phyloP scores from a whole-genome alignment of 371 early-diverging fungal genomes.

The Mortierella sp. region DNA sequence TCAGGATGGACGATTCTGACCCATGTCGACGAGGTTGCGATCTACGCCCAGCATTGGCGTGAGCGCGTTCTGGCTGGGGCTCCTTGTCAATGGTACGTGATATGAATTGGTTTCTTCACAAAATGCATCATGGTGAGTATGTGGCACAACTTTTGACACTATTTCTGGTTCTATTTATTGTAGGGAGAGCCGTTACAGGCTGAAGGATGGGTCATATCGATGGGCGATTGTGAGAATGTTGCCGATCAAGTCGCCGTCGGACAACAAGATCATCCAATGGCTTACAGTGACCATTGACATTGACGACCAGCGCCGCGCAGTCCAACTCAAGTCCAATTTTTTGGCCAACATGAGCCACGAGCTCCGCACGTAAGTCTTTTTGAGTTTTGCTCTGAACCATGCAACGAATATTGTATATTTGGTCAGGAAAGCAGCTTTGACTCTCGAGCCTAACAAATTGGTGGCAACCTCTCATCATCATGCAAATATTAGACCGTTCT shows the following conservation, averaged over 20 bases:
- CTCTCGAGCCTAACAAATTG: not conserved
- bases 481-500: slow-evolving; percentile 61
- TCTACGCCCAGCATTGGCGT: slow-evolving; percentile 28
- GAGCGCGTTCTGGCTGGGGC: slow-evolving; percentile 37
- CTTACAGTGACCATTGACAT: slow-evolving; percentile 54
- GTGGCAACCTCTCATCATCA: not conserved
- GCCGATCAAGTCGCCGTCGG: slow-evolving; percentile 34
- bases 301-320: slow-evolving; percentile 52
- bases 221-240: slow-evolving; percentile 54
- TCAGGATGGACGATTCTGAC: slow-evolving; percentile 28
- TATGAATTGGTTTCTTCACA: not conserved
- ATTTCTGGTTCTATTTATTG: not conserved
- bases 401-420: not conserved
- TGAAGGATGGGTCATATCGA: slow-evolving; percentile 45
- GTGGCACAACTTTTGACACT: not conserved
- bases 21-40: slow-evolving; percentile 33
- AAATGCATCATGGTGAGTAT: not conserved
- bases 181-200: slow-evolving; percentile 53
- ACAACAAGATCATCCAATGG: slow-evolving; percentile 48
- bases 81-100: slow-evolving; percentile 46
- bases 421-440: not conserved
- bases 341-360: slow-evolving; percentile 70
- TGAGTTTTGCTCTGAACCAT: not conserved
- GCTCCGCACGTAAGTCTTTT: slow-evolving; percentile 46
- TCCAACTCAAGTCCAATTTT: slow-evolving; percentile 63